A percentile compares a stretch with the other conserved stretches of the same genome.
phyloP scores from a whole-genome alignment of 2,329 filamentous ascomycete genomes.

The Emergomyces orientalis region DNA sequence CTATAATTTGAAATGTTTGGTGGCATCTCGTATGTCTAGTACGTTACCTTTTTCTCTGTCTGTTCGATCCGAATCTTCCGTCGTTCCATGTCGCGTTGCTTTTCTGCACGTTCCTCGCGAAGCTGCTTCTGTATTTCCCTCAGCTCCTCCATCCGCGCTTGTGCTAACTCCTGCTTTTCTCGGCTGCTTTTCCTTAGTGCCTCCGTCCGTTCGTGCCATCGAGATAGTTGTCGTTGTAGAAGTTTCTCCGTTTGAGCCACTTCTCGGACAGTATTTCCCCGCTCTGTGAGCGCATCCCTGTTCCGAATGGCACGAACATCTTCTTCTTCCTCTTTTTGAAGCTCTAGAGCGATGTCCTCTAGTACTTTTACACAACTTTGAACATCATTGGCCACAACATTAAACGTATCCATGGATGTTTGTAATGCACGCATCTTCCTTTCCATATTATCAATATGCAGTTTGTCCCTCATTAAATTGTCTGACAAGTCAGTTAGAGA shows the following conservation, averaged over 20 bases:
- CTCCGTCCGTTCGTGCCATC: slow-evolving; percentile 80
- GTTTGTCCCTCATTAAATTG: slow-evolving; percentile 66
- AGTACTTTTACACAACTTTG: slow-evolving; percentile 80
- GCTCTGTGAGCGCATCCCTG: slow-evolving; percentile 75
- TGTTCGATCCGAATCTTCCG: slow-evolving; percentile 90
- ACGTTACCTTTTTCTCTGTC: slow-evolving; percentile 88
- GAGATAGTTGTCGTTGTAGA: slow-evolving; percentile 70
- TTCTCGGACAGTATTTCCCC: slow-evolving; percentile 80
- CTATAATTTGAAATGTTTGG: neutral
- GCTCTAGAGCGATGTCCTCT: slow-evolving; percentile 74
- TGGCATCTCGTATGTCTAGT: neutral
- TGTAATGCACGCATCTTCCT: slow-evolving; percentile 80
- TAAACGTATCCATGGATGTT: slow-evolving; percentile 83
- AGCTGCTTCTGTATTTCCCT: slow-evolving; percentile 68
- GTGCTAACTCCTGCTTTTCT: slow-evolving; percentile 70
- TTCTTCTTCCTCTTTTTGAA: slow-evolving; percentile 87
- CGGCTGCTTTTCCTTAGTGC: slow-evolving; percentile 70
- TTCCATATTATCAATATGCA: slow-evolving; percentile 79
- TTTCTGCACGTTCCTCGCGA: slow-evolving; percentile 74
- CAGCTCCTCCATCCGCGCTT: slow-evolving; percentile 83
- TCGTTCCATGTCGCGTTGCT: slow-evolving; percentile 85
- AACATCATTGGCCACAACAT: slow-evolving; percentile 74
- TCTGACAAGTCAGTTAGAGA: slow-evolving; percentile 73
- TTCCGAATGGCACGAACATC: slow-evolving; percentile 69
- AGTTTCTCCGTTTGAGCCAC: slow-evolving; percentile 81